A percentile compares a stretch with the other conserved stretches of the same genome.
phyloP scores from a whole-genome alignment of 805 yeast species.

The Maudiozyma turicensis region DNA sequence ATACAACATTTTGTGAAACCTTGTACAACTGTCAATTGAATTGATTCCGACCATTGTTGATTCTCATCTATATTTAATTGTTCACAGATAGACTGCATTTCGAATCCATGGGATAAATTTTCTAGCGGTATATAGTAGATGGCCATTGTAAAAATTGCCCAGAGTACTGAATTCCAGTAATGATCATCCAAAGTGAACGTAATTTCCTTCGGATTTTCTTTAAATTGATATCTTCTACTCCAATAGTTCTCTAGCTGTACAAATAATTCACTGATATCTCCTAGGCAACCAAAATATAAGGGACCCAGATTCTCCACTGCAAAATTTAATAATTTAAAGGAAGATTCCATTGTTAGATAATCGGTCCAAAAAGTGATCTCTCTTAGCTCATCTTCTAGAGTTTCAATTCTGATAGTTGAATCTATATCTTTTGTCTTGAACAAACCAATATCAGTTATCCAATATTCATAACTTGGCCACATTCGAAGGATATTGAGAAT shows the following conservation, averaged over 20 bases:
- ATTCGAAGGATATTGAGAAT: slow-evolving; percentile 12
- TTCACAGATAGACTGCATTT: slow-evolving; percentile 4
- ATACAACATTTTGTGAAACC: slow-evolving; percentile 12
- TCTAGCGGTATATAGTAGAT: slow-evolving; percentile 22
- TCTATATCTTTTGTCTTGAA: slow-evolving; percentile 11
- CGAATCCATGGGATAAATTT: slow-evolving; percentile 6
- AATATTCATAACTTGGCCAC: slow-evolving; percentile 24
- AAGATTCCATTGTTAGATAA: slow-evolving; percentile 10
- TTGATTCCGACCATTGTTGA: slow-evolving; percentile 10
- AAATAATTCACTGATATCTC: slow-evolving; percentile 25
- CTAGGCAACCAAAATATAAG: slow-evolving; percentile 24
- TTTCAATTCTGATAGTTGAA: slow-evolving; percentile 1
- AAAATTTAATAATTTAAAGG: slow-evolving; percentile 21
- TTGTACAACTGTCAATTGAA: slow-evolving; percentile 10
- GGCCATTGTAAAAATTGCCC: slow-evolving; percentile 24
- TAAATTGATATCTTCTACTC: slow-evolving; percentile 11
- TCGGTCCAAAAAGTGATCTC: slow-evolving; percentile 12
- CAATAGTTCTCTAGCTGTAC: slow-evolving; percentile 18
- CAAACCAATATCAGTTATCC: slow-evolving; percentile 21
- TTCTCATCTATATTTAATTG: slow-evolving; percentile 4
- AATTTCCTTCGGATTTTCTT: background rate
- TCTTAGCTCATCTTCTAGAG: slow-evolving; percentile 2
- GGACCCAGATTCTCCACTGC: slow-evolving; percentile 26
- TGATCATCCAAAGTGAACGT: slow-evolving; percentile 15
- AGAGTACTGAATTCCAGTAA: slow-evolving; percentile 22